Base-by-base conservation (phyloP, 306 rosid species). In the Vigna radiata region DNA sequence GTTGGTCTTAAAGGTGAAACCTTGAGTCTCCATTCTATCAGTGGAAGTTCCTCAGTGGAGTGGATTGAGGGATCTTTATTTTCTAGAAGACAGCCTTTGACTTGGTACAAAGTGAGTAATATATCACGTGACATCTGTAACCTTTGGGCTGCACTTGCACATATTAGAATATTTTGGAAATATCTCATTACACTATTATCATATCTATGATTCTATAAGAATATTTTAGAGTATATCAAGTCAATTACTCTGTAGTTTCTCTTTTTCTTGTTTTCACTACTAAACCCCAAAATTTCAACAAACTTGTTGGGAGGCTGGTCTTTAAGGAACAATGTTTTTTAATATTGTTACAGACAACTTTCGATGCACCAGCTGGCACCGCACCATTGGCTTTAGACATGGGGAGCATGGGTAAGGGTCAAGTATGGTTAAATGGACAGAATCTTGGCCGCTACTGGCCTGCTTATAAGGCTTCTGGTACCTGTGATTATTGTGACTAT, bases 381-480 rank as follows among this genome's bases (percentile, higher is more conserved):
- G 79, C 99, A 4, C 99, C 99, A 12, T 83, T 91, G 39, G 99
- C 97, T 49, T 69, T 96, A 76, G 98, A 96, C 76, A 92, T 96
- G 98, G 62, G 84, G 56, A 89, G 96, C 87, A 96, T 96, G 98
- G 96, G 99, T 7, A 96, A 96, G 81, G 98, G 99, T 70, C 98
- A 96, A 76, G 84, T 89, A 46, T 96, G 99, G 98, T 73, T 96
- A 84, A 96, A 96, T 49, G 98, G 96, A 54, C 88, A 85, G 81
- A 91, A 78, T 80, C 79, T 96, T 19, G 98, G 98, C 9, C 99
- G 98, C 60, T 77, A 88, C 83, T 96, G 99, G 99, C 96, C 99
- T 67, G 94, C 99, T 43, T 96, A 96, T 76, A 96, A 87, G 77
- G 97, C 96, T 63, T 54, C 94, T 2, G 98, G 99, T 70, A 79